These are phyloP conservation scores for Aspergillus sp. DNA, from an alignment of 2,329 filamentous ascomycete species.

Conservation along the genomic window DNA sequence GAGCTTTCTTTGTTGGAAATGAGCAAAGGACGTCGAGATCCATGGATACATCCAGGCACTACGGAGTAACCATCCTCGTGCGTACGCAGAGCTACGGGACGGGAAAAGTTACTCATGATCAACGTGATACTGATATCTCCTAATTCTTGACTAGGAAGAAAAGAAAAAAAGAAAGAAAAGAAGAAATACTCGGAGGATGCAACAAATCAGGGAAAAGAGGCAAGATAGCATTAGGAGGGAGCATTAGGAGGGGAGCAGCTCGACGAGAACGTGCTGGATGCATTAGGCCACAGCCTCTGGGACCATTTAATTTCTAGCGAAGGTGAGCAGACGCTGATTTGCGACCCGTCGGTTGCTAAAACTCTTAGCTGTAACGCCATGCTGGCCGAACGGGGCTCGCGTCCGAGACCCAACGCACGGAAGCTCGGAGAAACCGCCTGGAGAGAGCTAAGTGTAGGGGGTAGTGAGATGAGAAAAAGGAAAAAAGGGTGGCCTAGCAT, in stretches of 20 bases:
- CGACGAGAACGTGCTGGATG: conserved; percentile 17
- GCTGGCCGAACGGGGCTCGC: conserved; percentile 1
- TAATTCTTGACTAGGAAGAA: too few relatives aligned
- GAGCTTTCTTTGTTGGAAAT: too few relatives aligned
- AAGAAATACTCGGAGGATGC: neutral
- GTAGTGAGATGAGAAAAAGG: too few relatives aligned
- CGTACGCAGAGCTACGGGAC: too few relatives aligned
- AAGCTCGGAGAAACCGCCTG: conserved; percentile 16
- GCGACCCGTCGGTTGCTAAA: conserved; percentile 11
- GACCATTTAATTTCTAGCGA: conserved; percentile 12
- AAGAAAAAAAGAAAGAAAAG: neutral
- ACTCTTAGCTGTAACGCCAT: conserved; percentile 21
- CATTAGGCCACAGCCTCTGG: conserved; percentile 9
- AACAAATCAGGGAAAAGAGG: conserved; percentile 7
- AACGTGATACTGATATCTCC: neutral
- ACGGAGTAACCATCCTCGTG: neutral
- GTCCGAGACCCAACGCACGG: conserved; percentile 10
- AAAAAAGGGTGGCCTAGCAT: too few relatives aligned
- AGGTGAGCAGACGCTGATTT: conserved; percentile 12
- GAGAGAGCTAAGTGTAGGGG: conserved; percentile 6
- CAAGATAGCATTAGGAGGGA: neutral
- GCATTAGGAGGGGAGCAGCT: too few relatives aligned
- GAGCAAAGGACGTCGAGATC: neutral
- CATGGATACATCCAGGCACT: neutral
- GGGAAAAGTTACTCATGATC: too few relatives aligned